A percentile compares a stretch with the other conserved stretches of the same genome.
Conservation (phyloP, 306 rosid species). For the Dryas octopetala region DNA sequence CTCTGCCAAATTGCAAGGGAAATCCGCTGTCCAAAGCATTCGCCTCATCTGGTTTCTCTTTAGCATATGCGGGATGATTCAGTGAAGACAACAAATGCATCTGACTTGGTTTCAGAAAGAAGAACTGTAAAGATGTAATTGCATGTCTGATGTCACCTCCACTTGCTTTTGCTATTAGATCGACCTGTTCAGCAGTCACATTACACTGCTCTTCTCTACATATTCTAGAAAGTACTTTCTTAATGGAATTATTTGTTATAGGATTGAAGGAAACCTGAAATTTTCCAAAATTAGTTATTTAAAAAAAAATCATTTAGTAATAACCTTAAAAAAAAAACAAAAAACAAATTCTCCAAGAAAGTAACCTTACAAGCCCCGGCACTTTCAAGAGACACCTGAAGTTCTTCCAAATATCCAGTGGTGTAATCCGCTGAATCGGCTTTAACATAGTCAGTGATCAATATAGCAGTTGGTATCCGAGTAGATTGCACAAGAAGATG, state of each 20-base stretch:
- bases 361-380: conserved; percentile 99
- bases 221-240: conserved; percentile 65
- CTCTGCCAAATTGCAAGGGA: conserved; percentile 73
- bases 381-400: conserved; percentile 63
- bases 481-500: conserved; percentile 62
- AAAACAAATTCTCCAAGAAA: conserved; percentile 39
- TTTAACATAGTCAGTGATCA: conserved; percentile 67
- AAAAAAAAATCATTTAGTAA: conserved; percentile 17
- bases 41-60: conserved; percentile 37
- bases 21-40: conserved; percentile 35
- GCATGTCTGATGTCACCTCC: conserved; percentile 97
- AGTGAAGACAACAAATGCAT: conserved; percentile 42
- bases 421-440: conserved; percentile 65
- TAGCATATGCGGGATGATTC: conserved; percentile 15
- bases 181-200: conserved; percentile 63
- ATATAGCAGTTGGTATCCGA: conserved; percentile 77
- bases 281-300: conserved; percentile 25
- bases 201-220: conserved; percentile 65
- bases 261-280: conserved; percentile 90
- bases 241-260: conserved; percentile 66
- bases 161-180: conserved; percentile 83
- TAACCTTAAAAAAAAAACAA: conserved; percentile 3
- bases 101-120: conserved; percentile 59
- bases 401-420: conserved; percentile 53
- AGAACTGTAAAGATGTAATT: conserved; percentile 81